phyloP scores from a whole-genome alignment of 2,329 filamentous ascomycete genomes.

The Hysterium pulicare region DNA sequence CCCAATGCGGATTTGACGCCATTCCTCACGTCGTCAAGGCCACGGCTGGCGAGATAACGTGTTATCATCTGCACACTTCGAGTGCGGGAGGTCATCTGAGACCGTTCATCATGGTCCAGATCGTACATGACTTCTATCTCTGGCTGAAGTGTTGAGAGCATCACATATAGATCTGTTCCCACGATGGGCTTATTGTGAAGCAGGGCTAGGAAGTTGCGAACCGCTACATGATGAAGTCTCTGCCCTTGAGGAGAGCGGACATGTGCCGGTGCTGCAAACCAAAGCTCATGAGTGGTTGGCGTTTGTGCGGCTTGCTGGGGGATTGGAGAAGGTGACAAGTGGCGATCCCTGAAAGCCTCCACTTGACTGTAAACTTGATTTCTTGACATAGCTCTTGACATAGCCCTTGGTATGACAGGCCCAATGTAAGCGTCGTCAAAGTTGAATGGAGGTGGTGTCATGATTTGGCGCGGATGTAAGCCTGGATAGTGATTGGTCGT shows the following conservation, averaged over 20 bases:
- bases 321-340: conserved; percentile 14
- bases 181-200: conserved; percentile 63
- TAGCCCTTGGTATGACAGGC: conserved; percentile 10
- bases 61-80: conserved; percentile 58
- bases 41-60: conserved; percentile 57
- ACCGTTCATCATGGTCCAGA: conserved; percentile 35
- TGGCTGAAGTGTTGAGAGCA: conserved; percentile 59
- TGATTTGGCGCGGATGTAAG: conserved; percentile 14
- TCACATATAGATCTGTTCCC: conserved; percentile 61
- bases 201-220: conserved; percentile 66
- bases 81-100: conserved; percentile 26
- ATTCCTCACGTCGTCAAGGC: conserved; percentile 63
- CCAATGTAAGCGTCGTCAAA: conserved; percentile 26
- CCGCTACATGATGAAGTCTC: conserved; percentile 61
- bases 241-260: conserved; percentile 45
- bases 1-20: conserved; percentile 59
- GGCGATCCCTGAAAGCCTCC: conserved; percentile 4
- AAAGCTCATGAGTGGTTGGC: conserved; percentile 50
- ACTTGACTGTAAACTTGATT: conserved; percentile 14
- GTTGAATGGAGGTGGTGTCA: conserved; percentile 27
- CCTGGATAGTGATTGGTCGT: conserved; percentile 12
- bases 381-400: conserved; percentile 16
- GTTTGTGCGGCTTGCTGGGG: conserved; percentile 10
- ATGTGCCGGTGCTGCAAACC: conserved; percentile 57
- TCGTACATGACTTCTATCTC: conserved; percentile 57